phyloP scores from a whole-genome alignment of 495 filamentous ascomycete species.

The Ramalina peruviana region DNA sequence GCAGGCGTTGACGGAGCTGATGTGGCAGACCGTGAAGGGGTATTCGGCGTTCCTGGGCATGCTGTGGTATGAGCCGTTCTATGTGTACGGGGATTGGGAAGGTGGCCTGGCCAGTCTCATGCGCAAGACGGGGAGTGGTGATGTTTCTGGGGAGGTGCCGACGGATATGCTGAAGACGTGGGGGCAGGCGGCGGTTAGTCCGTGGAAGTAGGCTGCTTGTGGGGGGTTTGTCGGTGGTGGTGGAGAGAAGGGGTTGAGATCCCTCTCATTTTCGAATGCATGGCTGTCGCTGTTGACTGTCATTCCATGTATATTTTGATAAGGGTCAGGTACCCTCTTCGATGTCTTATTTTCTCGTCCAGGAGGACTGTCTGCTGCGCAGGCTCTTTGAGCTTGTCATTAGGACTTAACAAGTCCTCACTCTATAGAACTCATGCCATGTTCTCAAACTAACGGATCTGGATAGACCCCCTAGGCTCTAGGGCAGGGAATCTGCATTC shows the following conservation, averaged over 20 bases:
- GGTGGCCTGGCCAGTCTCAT: constrained; percentile 7
- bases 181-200: constrained; percentile 8
- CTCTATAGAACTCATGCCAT: no score
- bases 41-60: constrained; percentile 8
- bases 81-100: constrained; percentile 13
- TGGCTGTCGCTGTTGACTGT: no score
- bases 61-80: constrained; percentile 15
- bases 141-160: constrained; percentile 6
- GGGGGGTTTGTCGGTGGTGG: background rate
- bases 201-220: background rate
- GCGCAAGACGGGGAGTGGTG: background rate
- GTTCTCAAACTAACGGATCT: no score
- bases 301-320: no score
- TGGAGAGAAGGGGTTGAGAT: background rate
- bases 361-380: no score
- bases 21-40: constrained; percentile 10
- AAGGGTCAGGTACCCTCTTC: no score
- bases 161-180: constrained; percentile 11
- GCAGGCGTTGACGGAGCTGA: constrained; percentile 11
- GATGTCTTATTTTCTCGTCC: no score
- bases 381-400: no score
- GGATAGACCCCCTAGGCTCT: no score
- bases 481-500: no score
- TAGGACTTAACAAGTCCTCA: no score
- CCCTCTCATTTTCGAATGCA: no score